phyloP scores from a whole-genome alignment of 768 basidiomycete species.

The Boletus rubescentipes region DNA sequence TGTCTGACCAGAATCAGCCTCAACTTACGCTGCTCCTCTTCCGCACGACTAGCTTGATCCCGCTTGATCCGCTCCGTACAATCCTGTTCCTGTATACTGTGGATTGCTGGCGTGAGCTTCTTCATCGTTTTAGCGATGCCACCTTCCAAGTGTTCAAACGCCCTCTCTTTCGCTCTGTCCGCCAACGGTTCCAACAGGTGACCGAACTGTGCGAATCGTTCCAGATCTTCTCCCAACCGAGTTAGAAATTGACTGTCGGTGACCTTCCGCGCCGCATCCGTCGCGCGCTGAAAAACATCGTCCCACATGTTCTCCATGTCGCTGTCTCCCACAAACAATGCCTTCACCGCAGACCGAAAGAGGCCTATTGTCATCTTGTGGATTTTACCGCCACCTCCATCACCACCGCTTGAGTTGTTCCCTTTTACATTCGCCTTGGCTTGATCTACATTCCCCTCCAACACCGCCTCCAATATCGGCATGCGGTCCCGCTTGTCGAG shows the following conservation, averaged over 20 bases:
- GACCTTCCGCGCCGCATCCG: not conserved
- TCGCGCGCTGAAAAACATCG: not conserved
- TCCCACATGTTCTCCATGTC: not conserved
- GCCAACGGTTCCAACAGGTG: not conserved
- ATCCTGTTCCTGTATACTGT: conserved; percentile 8
- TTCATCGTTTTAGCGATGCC: not conserved
- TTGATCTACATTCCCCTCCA: conserved; percentile 6
- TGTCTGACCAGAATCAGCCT: conserved; percentile 19
- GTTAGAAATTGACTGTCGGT: not conserved
- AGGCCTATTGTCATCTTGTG: no score
- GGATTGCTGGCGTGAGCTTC: conserved; percentile 8
- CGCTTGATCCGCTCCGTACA: not conserved
- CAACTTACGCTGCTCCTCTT: conserved; percentile 7
- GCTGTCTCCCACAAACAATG: not conserved
- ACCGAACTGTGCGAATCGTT: not conserved
- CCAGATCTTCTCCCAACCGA: not conserved
- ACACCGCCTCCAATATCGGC: conserved; percentile 1
- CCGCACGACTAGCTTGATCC: not conserved
- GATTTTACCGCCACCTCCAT: not conserved
- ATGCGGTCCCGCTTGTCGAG: not conserved
- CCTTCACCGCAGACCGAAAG: not conserved
- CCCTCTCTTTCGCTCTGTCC: not conserved
- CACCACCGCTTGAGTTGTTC: no score
- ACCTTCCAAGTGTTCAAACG: not conserved
- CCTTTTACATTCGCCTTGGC: not conserved